phyloP scores from a whole-genome alignment of 345 rosid species.

The Cardamine chenopodiifolia region DNA sequence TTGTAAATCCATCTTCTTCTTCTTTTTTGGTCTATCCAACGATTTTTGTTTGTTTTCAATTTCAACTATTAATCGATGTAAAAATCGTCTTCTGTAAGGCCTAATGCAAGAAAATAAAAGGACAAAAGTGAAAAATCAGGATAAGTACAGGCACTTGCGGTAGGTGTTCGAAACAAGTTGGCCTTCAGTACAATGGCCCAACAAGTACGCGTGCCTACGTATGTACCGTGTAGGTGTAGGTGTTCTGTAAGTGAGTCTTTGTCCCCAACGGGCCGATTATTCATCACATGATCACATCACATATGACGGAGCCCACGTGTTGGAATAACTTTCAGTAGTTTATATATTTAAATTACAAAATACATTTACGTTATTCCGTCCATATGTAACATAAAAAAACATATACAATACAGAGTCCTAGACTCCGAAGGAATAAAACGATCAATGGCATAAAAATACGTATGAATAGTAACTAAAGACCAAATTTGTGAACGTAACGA shows the following conservation, averaged over 20 bases:
- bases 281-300: not conserved
- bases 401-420: slow-evolving; percentile 1
- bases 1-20: not conserved
- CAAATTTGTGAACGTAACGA: slow-evolving; percentile 20
- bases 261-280: slow-evolving; percentile 17
- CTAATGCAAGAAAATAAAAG: not conserved
- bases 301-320: slow-evolving; percentile 12
- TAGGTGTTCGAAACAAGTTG: slow-evolving; percentile 5
- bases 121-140: not conserved
- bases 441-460: slow-evolving; percentile 14
- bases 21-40: not conserved
- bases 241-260: slow-evolving; percentile 15
- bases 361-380: slow-evolving; percentile 1
- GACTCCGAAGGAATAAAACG: slow-evolving; percentile 16
- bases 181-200: slow-evolving; percentile 32
- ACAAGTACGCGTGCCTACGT: slow-evolving; percentile 7
- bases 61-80: not conserved
- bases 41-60: no score
- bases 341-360: not conserved
- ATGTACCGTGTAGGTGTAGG: not conserved
- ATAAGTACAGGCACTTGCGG: not conserved
- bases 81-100: not conserved
- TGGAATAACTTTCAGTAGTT: slow-evolving; percentile 29
- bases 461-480: slow-evolving; percentile 1
- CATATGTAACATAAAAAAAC: not conserved